Evolutionary conservation across 208 protist genomes (phyloP), one percentile per base, ranked within the genome.

Genomic region (Leishmania aethiopica): DNA sequence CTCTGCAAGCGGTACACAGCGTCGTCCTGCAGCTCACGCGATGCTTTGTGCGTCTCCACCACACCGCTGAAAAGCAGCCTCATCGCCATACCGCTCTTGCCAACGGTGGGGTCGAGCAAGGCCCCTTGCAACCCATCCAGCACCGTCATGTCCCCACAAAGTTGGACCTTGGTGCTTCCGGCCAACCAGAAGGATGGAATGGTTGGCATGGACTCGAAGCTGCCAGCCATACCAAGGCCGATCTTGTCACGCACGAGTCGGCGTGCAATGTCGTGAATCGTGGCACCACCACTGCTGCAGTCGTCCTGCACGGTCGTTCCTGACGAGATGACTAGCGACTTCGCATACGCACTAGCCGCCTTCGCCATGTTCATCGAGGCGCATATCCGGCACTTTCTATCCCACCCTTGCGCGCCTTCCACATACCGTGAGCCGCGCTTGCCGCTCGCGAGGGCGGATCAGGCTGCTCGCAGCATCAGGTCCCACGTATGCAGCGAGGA

Each of bases 1-100:
- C 89, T 92, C 90, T 99, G 98, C 40, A 96, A 98, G 78, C 91
- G 70, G 75, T 94, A 91, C 55, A 98, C 97, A 82, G 96, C 99
- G 35, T 94, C 91, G 88, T 99, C 98, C 86, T 99, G 97, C 66
- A 94, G 69, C 83, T 98, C 89, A 74, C 95, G 90, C 47, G 94
- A 94, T 51, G 99, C 91, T 57, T 84, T 86, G 79, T 98, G 92
- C 85, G 99, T 94, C 67, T 90, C 85, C 28, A 94, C 95, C 67
- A 93, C 92, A 47, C 88, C 81, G 80, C 99, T 98, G 47, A 90
- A 91, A 67, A 95, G 86, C 28, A 91, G 82, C 60, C 86, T 86
- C 92, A 92, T 92, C 45, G 93, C n/a, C 64, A 82, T 86, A 76
- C 92, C 90, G 75, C 83, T 53, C 81, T 92, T 91, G 67, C 89